Percentiles rank a stretch among this genome's conserved stretches.
phyloP scores from a whole-genome alignment of 73 alveolate genomes.

The Symbiodinium natans region DNA sequence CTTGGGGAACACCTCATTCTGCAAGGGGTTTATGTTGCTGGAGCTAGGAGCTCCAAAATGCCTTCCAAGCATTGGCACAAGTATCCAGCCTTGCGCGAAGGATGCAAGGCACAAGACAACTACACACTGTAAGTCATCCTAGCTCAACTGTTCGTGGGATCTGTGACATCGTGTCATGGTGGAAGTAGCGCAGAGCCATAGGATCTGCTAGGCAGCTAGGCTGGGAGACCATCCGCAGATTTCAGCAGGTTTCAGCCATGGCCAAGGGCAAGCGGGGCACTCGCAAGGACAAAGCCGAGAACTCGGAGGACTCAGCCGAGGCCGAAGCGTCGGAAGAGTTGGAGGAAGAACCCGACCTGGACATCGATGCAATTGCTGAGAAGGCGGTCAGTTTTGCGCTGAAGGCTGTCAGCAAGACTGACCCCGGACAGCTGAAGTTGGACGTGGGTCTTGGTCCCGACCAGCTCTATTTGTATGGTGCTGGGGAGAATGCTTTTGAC shows the following conservation, averaged over 20 bases:
- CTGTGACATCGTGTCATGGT: too few relatives aligned
- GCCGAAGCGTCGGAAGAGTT: not conserved
- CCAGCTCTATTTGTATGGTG: not conserved
- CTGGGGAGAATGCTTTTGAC: conserved; percentile 20
- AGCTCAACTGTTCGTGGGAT: too few relatives aligned
- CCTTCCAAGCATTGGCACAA: too few relatives aligned
- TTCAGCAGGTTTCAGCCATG: conserved; percentile 24
- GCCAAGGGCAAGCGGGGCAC: not conserved
- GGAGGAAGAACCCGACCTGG: not conserved
- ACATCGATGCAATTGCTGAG: conserved; percentile 21
- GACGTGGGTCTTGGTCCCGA: conserved; percentile 18
- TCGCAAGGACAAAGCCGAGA: not conserved
- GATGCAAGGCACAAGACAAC: too few relatives aligned
- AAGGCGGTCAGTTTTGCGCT: conserved; percentile 34
- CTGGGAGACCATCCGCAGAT: too few relatives aligned
- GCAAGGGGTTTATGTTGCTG: too few relatives aligned
- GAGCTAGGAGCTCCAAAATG: too few relatives aligned
- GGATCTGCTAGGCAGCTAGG: too few relatives aligned
- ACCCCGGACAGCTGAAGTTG: conserved; percentile 12
- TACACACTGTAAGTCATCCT: too few relatives aligned
- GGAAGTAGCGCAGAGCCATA: too few relatives aligned
- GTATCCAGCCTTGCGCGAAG: too few relatives aligned
- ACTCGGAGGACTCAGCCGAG: not conserved
- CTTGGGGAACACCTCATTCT: too few relatives aligned
- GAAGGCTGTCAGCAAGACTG: not conserved